Conservation (phyloP, 352 stramenopile species). For the Phytophthora brassicae region DNA sequence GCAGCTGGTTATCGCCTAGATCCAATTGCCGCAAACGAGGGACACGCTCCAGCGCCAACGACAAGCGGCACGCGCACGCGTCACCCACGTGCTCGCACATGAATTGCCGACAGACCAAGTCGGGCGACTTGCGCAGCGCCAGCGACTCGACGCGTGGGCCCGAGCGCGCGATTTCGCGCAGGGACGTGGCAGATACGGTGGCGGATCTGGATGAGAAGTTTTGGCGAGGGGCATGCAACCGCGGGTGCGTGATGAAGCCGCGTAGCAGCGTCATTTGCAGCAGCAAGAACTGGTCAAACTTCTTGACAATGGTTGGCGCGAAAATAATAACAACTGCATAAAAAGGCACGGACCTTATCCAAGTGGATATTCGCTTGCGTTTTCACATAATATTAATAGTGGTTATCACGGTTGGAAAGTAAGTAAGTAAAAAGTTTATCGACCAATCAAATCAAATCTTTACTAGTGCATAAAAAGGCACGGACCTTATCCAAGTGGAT, state of each 20-base stretch:
- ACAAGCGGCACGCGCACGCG: conserved; percentile 83
- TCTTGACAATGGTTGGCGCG: too few relatives aligned
- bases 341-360: too few relatives aligned
- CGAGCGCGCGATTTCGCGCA: conserved; percentile 69
- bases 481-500: too few relatives aligned
- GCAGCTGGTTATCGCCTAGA: conserved; percentile 78
- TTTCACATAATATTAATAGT: too few relatives aligned
- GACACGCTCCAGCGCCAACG: conserved; percentile 74
- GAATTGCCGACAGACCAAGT: conserved; percentile 90
- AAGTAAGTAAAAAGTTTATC: too few relatives aligned
- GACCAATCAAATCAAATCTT: too few relatives aligned
- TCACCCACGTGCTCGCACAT: conserved; percentile 91
- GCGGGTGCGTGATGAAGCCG: not conserved
- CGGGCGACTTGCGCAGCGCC: conserved; percentile 70
- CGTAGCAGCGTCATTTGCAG: conserved; percentile 16
- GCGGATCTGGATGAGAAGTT: conserved; percentile 4
- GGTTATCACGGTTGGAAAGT: too few relatives aligned
- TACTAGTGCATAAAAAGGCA: too few relatives aligned
- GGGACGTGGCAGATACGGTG: conserved; percentile 28
- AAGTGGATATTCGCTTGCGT: too few relatives aligned
- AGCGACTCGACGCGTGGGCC: conserved; percentile 55
- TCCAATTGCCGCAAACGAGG: conserved; percentile 68
- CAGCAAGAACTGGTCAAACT: too few relatives aligned
- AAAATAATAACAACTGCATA: too few relatives aligned
- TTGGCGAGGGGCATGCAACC: not conserved